Evolutionary conservation across 169 alveolate species (phyloP), one percentile per base, ranked within the genome.

Genomic region (Eimeria zaria): DNA sequence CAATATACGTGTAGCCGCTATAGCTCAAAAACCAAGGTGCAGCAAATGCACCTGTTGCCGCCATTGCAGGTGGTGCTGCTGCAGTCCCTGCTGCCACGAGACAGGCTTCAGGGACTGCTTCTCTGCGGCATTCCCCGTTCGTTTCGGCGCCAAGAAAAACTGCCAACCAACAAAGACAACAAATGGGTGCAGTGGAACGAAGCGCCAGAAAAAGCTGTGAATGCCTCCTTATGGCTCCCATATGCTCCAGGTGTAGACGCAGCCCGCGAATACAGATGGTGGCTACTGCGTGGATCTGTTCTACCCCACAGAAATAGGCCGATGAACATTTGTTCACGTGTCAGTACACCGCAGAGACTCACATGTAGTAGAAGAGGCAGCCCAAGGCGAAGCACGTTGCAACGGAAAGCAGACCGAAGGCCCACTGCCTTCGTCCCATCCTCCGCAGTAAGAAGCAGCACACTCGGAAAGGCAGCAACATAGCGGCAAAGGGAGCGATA

Each of bases 311-410:
- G 78, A 69, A 6, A 16, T 1, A 9, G 78, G 48, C 24, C 2
- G 33, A n/a, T 24, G 48, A 22, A 12, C 73, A 1, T 27, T 36
- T 36, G 51, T 30, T 33, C 80, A 69, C 80, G 51, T 36, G 24
- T 12, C 9, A 11, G 80, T 14, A 16, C 80, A 36, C 22, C 48
- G 51, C 12, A 69, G 51, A 69, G 80, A 12, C 94, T 55, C 44
- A 95, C 97, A 48, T 41, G 95, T 24, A 74, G 95, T 95, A 89
- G 58, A 95, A 87, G 93, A 95, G 22, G 20, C 24, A 76, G 53
- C 89, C 87, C 39, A 95, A 48, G 30, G 85, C 95, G 44, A 51
- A 80, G 93, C 76, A 87, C 3, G 64, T 33, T 33, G 78, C 95
- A 41, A 81, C 88, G 20, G 85, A 67, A 44, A 95, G 80, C 48